Conservation (phyloP, 371 early-diverging fungal species). For the Lichtheimia ornata region DNA sequence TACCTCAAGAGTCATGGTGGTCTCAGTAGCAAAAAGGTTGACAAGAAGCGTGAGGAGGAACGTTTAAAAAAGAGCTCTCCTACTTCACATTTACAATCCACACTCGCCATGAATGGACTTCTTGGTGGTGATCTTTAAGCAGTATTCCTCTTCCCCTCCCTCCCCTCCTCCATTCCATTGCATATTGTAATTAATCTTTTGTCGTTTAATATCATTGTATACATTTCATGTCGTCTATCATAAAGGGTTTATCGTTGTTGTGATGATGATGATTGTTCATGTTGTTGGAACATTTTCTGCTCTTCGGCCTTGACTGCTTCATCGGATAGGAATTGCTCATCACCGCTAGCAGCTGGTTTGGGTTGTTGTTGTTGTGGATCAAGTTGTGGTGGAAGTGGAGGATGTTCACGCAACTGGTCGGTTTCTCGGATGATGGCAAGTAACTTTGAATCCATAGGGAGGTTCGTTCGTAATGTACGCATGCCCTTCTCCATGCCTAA, state of each 20-base stretch:
- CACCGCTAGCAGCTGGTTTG: neutral
- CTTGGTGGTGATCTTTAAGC: slow-evolving; percentile 4
- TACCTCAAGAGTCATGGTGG: slow-evolving; percentile 48
- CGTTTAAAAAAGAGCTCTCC: slow-evolving; percentile 23
- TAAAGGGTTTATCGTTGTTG: neutral
- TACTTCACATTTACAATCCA: slow-evolving; percentile 36
- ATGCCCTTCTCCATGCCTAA: slow-evolving; percentile 46
- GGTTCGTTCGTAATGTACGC: slow-evolving; percentile 31
- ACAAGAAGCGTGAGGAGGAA: slow-evolving; percentile 46
- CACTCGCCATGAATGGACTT: slow-evolving; percentile 37
- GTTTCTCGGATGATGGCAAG: slow-evolving; percentile 33
- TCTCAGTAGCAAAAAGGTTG: slow-evolving; percentile 42
- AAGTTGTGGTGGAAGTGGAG: neutral
- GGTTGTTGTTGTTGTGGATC: neutral
- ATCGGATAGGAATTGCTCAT: too few species aligned
- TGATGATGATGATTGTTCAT: too few species aligned
- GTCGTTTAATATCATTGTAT: neutral
- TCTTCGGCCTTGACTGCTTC: too few species aligned
- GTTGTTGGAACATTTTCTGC: too few species aligned
- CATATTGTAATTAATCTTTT: slow-evolving; percentile 14
- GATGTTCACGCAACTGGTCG: slow-evolving; percentile 19
- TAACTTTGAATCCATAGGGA: slow-evolving; percentile 37
- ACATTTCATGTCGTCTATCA: neutral
- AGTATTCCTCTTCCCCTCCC: neutral
- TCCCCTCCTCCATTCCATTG: slow-evolving; percentile 23